Evolutionary conservation across 352 stramenopile genomes (phyloP).

Genomic region (Peronospora farinosa): DNA sequence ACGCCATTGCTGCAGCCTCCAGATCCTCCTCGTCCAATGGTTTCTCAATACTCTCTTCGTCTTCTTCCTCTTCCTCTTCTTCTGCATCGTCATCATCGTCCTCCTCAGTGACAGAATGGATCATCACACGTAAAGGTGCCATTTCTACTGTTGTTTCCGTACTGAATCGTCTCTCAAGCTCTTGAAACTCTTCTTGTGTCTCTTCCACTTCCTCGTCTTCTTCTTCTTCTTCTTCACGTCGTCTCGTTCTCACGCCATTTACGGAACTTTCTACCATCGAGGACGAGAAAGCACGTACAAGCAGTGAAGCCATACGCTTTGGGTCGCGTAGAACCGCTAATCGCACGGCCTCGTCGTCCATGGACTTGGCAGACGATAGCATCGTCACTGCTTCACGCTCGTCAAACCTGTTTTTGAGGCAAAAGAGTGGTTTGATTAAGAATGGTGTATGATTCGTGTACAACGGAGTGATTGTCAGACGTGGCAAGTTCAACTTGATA

Average conservation of each 20-base stretch:
- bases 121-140: conserved; percentile 15
- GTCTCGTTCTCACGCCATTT: conserved; percentile 1
- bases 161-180: conserved; percentile 13
- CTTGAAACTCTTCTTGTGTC: conserved; percentile 27
- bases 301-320: conserved; percentile 37
- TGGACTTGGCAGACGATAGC: conserved; percentile 34
- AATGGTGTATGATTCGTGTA: conserved; percentile 11
- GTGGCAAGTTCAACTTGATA: conserved; percentile 15
- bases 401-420: neutral
- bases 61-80: conserved; percentile 36
- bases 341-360: conserved; percentile 28
- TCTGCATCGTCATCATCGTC: conserved; percentile 46
- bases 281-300: conserved; percentile 38
- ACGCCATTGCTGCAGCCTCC: conserved; percentile 40
- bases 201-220: conserved; percentile 31
- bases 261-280: conserved; percentile 16
- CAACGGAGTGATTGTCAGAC: conserved; percentile 11
- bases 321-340: conserved; percentile 34
- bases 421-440: too few relatives aligned
- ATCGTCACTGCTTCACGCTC: too few relatives aligned
- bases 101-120: conserved; percentile 6
- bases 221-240: conserved; percentile 22
- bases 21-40: conserved; percentile 38
- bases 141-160: conserved; percentile 1
- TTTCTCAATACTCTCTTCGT: conserved; percentile 24